A percentile compares a stretch with the other conserved stretches of the same genome.
phyloP scores from a whole-genome alignment of 164 flowering plant genomes.

The Stephania japonica region DNA sequence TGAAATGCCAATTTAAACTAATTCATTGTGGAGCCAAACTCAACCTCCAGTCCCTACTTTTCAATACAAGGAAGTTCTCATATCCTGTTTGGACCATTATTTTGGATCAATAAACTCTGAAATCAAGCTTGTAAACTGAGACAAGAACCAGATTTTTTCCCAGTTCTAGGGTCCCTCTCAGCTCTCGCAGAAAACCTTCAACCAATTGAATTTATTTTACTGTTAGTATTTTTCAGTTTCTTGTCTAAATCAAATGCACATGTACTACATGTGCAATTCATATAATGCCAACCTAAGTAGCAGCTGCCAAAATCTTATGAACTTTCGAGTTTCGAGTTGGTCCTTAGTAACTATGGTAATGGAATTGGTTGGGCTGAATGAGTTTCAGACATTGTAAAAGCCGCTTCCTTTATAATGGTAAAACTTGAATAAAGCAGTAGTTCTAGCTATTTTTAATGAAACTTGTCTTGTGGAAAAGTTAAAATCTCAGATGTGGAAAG shows the following conservation, averaged over 20 bases:
- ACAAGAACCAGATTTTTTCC: background rate
- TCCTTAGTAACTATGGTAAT: background rate
- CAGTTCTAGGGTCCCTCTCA: background rate
- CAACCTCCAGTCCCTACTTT: background rate
- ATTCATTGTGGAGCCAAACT: background rate
- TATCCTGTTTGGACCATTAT: too few relatives aligned
- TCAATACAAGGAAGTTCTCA: too few relatives aligned
- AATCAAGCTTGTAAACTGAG: background rate
- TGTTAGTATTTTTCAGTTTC: too few relatives aligned
- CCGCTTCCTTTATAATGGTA: too few relatives aligned
- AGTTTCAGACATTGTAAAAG: too few relatives aligned
- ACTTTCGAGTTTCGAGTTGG: background rate
- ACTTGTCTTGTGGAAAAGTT: too few relatives aligned
- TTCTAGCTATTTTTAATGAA: too few relatives aligned
- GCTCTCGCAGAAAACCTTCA: background rate
- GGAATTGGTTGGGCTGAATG: too few relatives aligned
- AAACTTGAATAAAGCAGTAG: too few relatives aligned
- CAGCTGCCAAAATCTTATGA: background rate
- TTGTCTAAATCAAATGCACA: background rate
- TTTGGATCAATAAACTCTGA: background rate
- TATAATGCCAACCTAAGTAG: background rate
- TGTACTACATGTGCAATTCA: too few relatives aligned
- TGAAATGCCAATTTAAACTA: background rate
- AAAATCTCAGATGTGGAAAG: too few relatives aligned
- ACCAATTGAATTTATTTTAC: background rate